Base-by-base conservation (phyloP, 139 green algal genomes). In the Chlamydomonas eustigma region DNA sequence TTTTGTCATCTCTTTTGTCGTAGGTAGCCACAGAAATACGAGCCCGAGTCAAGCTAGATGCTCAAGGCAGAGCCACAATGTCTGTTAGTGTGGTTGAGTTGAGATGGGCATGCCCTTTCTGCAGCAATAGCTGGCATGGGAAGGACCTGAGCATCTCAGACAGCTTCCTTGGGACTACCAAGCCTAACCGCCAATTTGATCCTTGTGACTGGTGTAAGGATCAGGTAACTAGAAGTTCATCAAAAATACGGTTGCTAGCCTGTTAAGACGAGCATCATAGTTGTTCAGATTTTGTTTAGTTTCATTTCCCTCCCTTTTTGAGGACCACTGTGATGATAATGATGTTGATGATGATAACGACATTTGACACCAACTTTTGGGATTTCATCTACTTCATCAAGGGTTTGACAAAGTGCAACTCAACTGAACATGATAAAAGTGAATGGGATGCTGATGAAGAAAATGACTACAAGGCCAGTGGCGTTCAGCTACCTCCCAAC, bases 171-270 rank as follows among this genome's bases (percentile, higher is more conserved):
- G 65, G 33, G 31, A 6, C 33, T 72, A 34, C 8, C 22, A 39
- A 31, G 3, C 22, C 4, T 4, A 31, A 8, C 5, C 8, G 65
- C 33, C 34, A 44, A 18, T 31, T 28, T 12, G 33, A 5, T 18
- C 65, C 65, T 12, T 72, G 65, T 34, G 65, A 72, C 31, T 72
- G 65, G 65, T 72, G 65, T 34, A 39, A 34, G 33, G 65, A 72
- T 6, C 65, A 58, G 44, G 44, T 58, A 58, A 18, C 44, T 28
- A 18, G 44, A 58, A 58, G 12, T 18, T 28, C 18, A 18, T 58
- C 12, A 58, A 58, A 18, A 18, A 18, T 18, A 28, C 12, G 18
- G 12, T 58, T 58, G 44, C 18, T 18, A 58, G 18, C 44, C 18
- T 18, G 12, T 18, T 18, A 12, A 28, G 12, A 12, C 44, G 12